Percentiles rank a stretch among this genome's conserved stretches.
Evolutionary conservation across 192 early-diverging fungal species (phyloP).

Genomic region (Dispira parvispora): DNA sequence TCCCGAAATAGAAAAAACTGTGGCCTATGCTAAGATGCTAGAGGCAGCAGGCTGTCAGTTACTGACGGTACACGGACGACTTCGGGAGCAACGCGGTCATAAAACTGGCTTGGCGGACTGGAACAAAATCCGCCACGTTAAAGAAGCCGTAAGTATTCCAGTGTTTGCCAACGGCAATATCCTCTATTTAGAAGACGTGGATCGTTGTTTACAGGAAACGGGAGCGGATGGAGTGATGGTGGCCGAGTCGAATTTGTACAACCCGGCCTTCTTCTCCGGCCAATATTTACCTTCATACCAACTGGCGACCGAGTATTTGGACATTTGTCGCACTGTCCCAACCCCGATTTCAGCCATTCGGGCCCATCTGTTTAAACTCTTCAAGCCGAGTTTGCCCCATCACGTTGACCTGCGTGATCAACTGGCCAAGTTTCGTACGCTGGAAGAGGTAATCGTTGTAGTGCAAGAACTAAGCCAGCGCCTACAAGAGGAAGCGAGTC

Average conservation of each 20-base stretch:
- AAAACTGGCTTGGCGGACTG: constrained; percentile 93
- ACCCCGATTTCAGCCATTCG: constrained; percentile 56
- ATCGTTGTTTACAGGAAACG: constrained; percentile 64
- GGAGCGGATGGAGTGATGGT: constrained; percentile 91
- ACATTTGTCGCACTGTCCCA: constrained; percentile 51
- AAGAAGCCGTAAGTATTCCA: constrained; percentile 67
- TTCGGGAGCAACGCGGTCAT: constrained; percentile 93
- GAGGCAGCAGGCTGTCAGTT: constrained; percentile 82
- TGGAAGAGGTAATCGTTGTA: constrained; percentile 42
- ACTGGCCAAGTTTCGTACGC: constrained; percentile 37
- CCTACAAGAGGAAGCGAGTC: constrained; percentile 21
- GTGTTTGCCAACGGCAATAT: constrained; percentile 99
- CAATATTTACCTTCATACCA: constrained; percentile 49
- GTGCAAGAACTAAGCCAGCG: constrained; percentile 37
- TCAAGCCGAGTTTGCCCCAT: constrained; percentile 49
- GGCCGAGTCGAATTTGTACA: constrained; percentile 71
- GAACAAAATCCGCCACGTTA: constrained; percentile 77
- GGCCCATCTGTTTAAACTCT: constrained; percentile 89
- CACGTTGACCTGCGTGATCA: constrained; percentile 66
- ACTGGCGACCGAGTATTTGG: constrained; percentile 76
- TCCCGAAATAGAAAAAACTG: constrained; percentile 73
- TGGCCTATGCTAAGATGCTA: constrained; percentile 92
- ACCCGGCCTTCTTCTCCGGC: constrained; percentile 72
- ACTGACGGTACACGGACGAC: constrained; percentile 85
- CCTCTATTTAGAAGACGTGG: constrained; percentile 77